Evolutionary conservation across 257 asterid species (phyloP).

Genomic region (Capsicum rhomboideum): DNA sequence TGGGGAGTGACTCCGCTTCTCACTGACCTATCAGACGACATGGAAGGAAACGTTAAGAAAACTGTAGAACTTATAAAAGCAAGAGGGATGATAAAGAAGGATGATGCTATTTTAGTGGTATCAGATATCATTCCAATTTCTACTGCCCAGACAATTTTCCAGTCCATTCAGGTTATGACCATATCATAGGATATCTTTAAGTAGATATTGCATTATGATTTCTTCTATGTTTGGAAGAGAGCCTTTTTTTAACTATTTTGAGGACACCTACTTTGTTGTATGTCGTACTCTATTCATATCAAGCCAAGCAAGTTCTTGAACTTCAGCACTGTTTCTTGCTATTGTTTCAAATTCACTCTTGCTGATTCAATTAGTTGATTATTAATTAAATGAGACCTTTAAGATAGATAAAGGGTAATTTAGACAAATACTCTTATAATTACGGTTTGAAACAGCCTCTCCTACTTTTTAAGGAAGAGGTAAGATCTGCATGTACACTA

Average conservation of each 20-base stretch:
- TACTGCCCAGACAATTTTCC: constrained; percentile 44
- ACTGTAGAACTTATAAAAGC: constrained; percentile 49
- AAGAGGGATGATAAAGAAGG: constrained; percentile 49
- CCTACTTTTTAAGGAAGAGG: no score
- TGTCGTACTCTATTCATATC: neutral
- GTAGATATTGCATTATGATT: neutral
- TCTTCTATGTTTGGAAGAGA: neutral
- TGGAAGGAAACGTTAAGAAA: constrained; percentile 45
- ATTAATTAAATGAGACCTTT: neutral
- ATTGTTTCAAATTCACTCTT: neutral
- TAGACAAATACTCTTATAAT: neutral
- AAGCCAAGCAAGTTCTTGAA: neutral
- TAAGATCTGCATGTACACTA: no score
- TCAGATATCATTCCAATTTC: constrained; percentile 61
- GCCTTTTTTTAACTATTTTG: neutral
- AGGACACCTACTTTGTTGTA: neutral
- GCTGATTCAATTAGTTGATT: neutral
- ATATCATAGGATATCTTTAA: constrained; percentile 11
- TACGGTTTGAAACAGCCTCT: no score
- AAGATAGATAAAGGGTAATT: neutral
- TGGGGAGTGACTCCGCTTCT: constrained; percentile 81
- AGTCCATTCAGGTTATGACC: constrained; percentile 68
- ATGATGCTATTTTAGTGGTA: constrained; percentile 49
- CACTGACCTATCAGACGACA: constrained; percentile 62
- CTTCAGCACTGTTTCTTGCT: neutral